These are phyloP conservation scores for Chondrus crispus DNA, from an alignment of 23 red algal species.

Conservation along the genomic window DNA sequence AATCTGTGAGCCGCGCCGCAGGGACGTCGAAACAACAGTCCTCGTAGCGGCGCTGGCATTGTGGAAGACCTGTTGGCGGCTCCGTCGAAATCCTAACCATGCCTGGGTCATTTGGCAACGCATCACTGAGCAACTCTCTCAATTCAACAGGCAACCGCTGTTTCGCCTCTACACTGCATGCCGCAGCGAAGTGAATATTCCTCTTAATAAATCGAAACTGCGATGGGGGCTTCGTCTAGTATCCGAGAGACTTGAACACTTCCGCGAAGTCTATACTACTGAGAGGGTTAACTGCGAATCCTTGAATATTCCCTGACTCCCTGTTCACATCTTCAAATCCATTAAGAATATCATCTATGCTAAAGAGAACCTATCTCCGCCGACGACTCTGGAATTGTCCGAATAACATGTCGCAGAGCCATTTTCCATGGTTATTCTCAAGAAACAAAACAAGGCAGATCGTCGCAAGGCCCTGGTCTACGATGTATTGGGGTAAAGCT, in stretches of 20 bases:
- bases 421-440: neutral
- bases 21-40: neutral
- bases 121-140: neutral
- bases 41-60: neutral
- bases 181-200: neutral
- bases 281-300: neutral
- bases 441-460: neutral
- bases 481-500: neutral
- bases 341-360: neutral
- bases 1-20: too few species aligned
- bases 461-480: neutral
- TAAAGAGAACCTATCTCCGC: neutral
- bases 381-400: neutral
- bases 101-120: neutral
- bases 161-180: neutral
- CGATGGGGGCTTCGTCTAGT: neutral
- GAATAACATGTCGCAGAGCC: neutral
- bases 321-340: neutral
- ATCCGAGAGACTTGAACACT: neutral
- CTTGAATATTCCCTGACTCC: neutral
- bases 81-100: neutral
- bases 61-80: neutral
- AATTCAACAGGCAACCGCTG: neutral
- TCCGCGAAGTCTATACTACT: neutral
- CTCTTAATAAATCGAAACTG: neutral